Conservation (phyloP, 1,139 yeast genomes). For the Saccharomyces hybrid region DNA sequence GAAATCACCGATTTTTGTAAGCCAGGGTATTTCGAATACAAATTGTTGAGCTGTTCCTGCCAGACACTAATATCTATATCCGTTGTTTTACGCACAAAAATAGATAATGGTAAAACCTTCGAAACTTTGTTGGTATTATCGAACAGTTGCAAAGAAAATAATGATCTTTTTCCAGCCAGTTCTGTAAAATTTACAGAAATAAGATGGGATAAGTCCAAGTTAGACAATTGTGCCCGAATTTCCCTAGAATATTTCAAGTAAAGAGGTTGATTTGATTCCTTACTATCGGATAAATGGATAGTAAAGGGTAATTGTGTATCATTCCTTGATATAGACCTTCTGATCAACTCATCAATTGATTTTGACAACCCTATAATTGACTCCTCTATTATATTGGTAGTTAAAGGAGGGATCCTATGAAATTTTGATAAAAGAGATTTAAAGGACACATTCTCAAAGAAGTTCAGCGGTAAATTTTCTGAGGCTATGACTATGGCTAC, state of each 20-base stretch:
- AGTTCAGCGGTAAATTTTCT: neutral
- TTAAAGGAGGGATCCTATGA: neutral
- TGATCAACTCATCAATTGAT: constrained; percentile 4
- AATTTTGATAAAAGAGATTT: neutral
- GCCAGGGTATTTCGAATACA: neutral
- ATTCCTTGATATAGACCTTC: neutral
- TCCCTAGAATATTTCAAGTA: neutral
- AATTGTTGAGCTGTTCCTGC: neutral
- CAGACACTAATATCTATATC: neutral
- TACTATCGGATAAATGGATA: neutral
- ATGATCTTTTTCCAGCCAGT: neutral
- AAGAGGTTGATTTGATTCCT: neutral
- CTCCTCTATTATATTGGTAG: neutral
- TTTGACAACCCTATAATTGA: constrained; percentile 1
- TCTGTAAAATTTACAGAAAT: neutral
- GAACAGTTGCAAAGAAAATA: neutral
- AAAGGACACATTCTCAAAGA: neutral
- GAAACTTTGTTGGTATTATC: neutral
- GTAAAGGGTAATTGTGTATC: neutral
- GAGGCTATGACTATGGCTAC: neutral
- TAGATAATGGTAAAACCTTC: neutral
- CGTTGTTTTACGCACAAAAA: neutral
- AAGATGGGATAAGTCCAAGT: neutral
- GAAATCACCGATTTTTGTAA: neutral
- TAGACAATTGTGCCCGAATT: neutral